Evolutionary conservation across 169 alveolate species (phyloP).

Genomic region (Toxoplasma gondii): DNA sequence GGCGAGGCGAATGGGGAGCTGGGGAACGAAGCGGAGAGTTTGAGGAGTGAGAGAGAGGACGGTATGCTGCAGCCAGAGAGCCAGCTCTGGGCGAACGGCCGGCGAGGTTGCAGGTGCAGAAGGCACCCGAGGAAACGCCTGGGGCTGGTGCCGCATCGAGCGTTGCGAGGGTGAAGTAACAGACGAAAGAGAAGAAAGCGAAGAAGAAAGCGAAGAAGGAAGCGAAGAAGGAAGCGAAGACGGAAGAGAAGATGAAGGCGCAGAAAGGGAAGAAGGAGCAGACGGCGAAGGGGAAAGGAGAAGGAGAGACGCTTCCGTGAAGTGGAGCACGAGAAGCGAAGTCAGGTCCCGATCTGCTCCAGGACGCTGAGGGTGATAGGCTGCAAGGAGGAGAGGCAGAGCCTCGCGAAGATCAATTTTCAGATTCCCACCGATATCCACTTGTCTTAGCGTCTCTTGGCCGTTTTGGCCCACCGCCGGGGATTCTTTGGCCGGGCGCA

Average conservation of each 20-base stretch:
- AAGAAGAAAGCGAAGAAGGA: not conserved
- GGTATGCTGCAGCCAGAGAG: not conserved
- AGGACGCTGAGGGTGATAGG: constrained; percentile 27
- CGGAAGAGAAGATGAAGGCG: not conserved
- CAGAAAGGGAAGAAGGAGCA: not conserved
- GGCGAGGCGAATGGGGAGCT: not conserved
- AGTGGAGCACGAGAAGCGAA: not conserved
- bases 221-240: not conserved
- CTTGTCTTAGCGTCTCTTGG: not conserved
- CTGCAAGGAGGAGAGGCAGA: constrained; percentile 9
- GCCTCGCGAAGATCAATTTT: not conserved
- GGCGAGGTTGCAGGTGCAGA: not conserved
- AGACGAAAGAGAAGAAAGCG: not conserved
- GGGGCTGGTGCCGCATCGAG: not conserved
- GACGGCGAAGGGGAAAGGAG: not conserved
- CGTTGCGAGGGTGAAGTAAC: not conserved
- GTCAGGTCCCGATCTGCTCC: not conserved
- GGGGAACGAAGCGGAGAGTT: not conserved
- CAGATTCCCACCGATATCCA: not conserved
- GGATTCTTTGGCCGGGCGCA: not conserved
- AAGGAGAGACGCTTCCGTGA: not conserved
- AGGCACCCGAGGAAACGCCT: not conserved
- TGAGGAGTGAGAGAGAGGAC: constrained; percentile 24
- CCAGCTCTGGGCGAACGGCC: not conserved
- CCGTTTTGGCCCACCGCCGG: too few relatives aligned